A percentile compares a stretch with the other conserved stretches of the same genome.
Evolutionary conservation across 257 asterid species (phyloP).

Genomic region (Gentiana straminea): DNA sequence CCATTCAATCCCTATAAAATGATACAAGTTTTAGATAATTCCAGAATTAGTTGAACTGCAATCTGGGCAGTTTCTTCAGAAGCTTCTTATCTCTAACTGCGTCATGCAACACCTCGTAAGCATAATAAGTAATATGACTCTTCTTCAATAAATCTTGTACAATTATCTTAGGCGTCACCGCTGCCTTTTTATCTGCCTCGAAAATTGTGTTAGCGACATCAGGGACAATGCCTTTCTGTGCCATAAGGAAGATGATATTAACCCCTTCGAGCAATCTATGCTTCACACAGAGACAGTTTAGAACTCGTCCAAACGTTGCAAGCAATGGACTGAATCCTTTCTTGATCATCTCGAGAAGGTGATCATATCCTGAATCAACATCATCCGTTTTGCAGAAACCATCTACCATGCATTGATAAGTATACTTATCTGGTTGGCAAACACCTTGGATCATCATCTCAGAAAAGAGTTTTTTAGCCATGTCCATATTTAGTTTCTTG

Average conservation of each 20-base stretch:
- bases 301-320: conserved; percentile 60
- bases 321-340: conserved; percentile 52
- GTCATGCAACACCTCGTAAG: conserved; percentile 65
- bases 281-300: conserved; percentile 64
- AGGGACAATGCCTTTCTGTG: conserved; percentile 62
- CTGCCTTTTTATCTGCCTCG: conserved; percentile 57
- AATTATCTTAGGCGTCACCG: conserved; percentile 84
- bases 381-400: conserved; percentile 76
- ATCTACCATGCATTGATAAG: conserved; percentile 66
- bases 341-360: conserved; percentile 40
- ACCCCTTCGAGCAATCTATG: conserved; percentile 61
- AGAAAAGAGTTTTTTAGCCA: conserved; percentile 39
- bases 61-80: conserved; percentile 27
- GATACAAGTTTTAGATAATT: not conserved
- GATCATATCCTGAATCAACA: conserved; percentile 40
- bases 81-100: conserved; percentile 68
- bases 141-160: conserved; percentile 72
- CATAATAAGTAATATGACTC: conserved; percentile 52
- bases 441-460: conserved; percentile 57
- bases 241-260: conserved; percentile 58
- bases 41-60: conserved; percentile 13
- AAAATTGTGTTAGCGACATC: conserved; percentile 56
- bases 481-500: conserved; percentile 47
- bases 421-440: conserved; percentile 50
- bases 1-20: not conserved